Conservation (phyloP, 2,329 filamentous ascomycete species). For the Pseudogymnoascus sp. region DNA sequence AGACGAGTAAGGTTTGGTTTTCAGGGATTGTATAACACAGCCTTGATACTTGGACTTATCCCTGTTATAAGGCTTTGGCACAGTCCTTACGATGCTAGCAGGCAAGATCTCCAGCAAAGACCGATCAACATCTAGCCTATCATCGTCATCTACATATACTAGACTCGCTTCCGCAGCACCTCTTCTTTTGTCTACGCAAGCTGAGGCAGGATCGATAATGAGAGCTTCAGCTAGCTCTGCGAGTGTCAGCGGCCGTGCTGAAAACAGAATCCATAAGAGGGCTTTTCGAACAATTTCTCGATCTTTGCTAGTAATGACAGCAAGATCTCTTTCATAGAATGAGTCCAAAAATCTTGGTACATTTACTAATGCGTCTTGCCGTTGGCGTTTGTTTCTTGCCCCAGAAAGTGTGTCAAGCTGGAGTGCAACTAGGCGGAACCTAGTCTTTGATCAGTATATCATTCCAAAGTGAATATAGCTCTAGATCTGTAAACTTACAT, state of each 20-base stretch:
- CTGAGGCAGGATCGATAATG: constrained; percentile 22
- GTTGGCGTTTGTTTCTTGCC: not conserved
- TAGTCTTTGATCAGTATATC: not conserved
- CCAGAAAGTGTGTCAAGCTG: constrained; percentile 13
- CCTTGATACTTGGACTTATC: no score
- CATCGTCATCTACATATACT: not conserved
- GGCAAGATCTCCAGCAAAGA: not conserved
- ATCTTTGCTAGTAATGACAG: constrained; percentile 2
- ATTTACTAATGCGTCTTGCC: not conserved
- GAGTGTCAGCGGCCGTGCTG: constrained; percentile 18
- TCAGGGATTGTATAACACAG: no score
- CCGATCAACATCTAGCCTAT: not conserved
- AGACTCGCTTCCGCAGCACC: not conserved
- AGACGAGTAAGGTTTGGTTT: not conserved
- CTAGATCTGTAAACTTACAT: not conserved
- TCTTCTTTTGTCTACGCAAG: not conserved
- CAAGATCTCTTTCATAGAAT: constrained; percentile 14
- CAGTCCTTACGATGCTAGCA: not conserved
- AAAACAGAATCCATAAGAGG: constrained; percentile 24
- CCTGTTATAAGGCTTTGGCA: not conserved
- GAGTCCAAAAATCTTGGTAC: constrained; percentile 14
- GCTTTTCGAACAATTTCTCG: constrained; percentile 10
- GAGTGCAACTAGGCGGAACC: constrained; percentile 18
- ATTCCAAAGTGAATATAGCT: not conserved
- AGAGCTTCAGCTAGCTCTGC: constrained; percentile 26